Base-by-base conservation (phyloP, 805 yeast species). In the Myxozyma vanderwaltii region DNA sequence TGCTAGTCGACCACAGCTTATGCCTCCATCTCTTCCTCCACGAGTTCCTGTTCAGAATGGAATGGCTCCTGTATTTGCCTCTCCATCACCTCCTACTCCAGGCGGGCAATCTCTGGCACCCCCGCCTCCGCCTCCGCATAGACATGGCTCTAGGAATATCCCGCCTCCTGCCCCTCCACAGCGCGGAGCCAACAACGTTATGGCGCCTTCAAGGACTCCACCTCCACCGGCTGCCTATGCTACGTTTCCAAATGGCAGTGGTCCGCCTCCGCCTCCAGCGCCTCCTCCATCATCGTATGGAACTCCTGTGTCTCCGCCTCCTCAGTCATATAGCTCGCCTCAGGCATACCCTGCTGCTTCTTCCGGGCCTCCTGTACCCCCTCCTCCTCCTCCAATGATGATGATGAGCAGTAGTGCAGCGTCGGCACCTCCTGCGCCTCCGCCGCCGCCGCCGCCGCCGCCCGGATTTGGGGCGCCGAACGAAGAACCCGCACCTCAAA, bases 11-110 rank as follows among this genome's bases (percentile, higher is more conserved):
- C 65, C 64, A 3, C 61, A 60, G 0, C 65, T 61, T 4, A 29
- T 29, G 21, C 66, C 66, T 8, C 74, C 71, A 1, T 61, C 67
- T 45, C 65, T 69, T 23, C 72, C 72, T 1, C 72, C 73, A 1
- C 65, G 74, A 12, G 56, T 54, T 27, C 65, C 72, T 15, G 65
- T 56, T 19, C 64, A 55, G 35, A 60, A 55, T 38, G 65, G 65
- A 10, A 24, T 40, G 23, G 33, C 60, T 17, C 65, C 63, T 7
- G 19, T 49, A 21, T 60, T 55, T 50, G 65, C 49, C 41, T 19
- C 48, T 52, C 38, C 52, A 3, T 40, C 51, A 13, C 57, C 49
- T 38, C 31, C 41, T 10, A n/a, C 33, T 6, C 17, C 17, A 23
- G n/a, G 15, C n/a, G 17, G 36, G 2, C n/a, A 27, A 4, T 35